Base-by-base conservation (phyloP, 179 eudicot genomes). In the Actinidia chinensis region DNA sequence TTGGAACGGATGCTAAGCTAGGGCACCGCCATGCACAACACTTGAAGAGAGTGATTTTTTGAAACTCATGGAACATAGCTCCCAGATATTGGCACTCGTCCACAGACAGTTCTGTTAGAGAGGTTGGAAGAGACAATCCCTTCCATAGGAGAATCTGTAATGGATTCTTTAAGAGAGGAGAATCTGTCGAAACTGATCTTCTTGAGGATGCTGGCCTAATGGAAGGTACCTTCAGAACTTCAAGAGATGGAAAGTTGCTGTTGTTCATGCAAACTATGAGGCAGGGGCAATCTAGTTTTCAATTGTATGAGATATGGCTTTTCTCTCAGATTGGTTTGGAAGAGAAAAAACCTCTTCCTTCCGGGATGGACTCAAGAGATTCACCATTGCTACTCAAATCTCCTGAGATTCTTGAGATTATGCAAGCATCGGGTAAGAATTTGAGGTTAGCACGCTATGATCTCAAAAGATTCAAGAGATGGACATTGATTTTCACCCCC, bases 91-190 rank as follows among this genome's bases (percentile, higher is more conserved):
- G n/a, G n/a, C n/a, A n/a, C n/a, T n/a, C n/a, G n/a, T n/a, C n/a
- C 40, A n/a, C 72, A n/a, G 11, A 43, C 72, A 36, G 0, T 0
- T 0, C 43, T 43, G 54, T 0, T n/a, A n/a, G 0, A n/a, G 72
- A 68, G 72, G 72, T 68, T 68, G 72, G 4, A 43, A 20, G 17
- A 20, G n/a, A n/a, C n/a, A n/a, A n/a, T n/a, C n/a, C n/a, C n/a
- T n/a, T n/a, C n/a, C n/a, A n/a, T n/a, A n/a, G n/a, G n/a, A n/a
- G n/a, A n/a, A n/a, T n/a, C n/a, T n/a, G n/a, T n/a, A n/a, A n/a
- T n/a, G n/a, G n/a, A n/a, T n/a, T n/a, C n/a, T n/a, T n/a, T n/a
- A n/a, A n/a, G n/a, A n/a, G n/a, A n/a, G n/a, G n/a, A n/a, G n/a
- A n/a, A n/a, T n/a, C n/a, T n/a, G n/a, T n/a, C n/a, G n/a, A n/a